Percentiles rank a stretch among this genome's conserved stretches.
phyloP scores from a whole-genome alignment of 2,329 filamentous ascomycete genomes.

The Aureobasidium vineae region DNA sequence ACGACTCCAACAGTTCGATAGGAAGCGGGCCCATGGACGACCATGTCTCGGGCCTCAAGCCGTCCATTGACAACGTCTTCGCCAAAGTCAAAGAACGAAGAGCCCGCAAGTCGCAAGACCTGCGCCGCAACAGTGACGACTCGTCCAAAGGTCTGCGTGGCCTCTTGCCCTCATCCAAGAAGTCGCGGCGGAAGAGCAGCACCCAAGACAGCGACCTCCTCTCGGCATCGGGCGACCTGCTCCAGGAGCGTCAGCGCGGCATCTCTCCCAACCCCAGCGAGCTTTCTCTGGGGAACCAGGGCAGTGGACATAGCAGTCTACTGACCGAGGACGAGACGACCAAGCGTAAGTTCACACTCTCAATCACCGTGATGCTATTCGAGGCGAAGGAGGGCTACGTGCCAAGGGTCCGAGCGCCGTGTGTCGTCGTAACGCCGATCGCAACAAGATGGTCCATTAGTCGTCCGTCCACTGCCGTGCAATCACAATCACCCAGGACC shows the following conservation, averaged over 20 bases:
- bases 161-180: constrained; percentile 40
- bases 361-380: not conserved
- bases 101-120: constrained; percentile 43
- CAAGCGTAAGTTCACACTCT: constrained; percentile 35
- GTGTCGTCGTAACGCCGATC: constrained; percentile 24
- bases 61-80: constrained; percentile 42
- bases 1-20: constrained; percentile 36
- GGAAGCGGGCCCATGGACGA: constrained; percentile 31
- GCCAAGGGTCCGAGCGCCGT: constrained; percentile 21
- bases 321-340: constrained; percentile 53
- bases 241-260: not conserved
- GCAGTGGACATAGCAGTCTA: constrained; percentile 50
- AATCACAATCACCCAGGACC: constrained; percentile 20
- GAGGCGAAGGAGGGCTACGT: not conserved
- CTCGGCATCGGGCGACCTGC: not conserved
- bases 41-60: constrained; percentile 34
- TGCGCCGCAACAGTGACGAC: constrained; percentile 43
- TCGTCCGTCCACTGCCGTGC: not conserved
- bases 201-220: constrained; percentile 26
- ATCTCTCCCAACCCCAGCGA: constrained; percentile 37
- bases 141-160: constrained; percentile 48
- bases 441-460: constrained; percentile 15
- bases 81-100: constrained; percentile 42
- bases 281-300: constrained; percentile 45
- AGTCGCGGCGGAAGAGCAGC: constrained; percentile 41